These are phyloP conservation scores for Helotiales sp. DNA, from an alignment of 2,329 filamentous ascomycete species.

Conservation along the genomic window DNA sequence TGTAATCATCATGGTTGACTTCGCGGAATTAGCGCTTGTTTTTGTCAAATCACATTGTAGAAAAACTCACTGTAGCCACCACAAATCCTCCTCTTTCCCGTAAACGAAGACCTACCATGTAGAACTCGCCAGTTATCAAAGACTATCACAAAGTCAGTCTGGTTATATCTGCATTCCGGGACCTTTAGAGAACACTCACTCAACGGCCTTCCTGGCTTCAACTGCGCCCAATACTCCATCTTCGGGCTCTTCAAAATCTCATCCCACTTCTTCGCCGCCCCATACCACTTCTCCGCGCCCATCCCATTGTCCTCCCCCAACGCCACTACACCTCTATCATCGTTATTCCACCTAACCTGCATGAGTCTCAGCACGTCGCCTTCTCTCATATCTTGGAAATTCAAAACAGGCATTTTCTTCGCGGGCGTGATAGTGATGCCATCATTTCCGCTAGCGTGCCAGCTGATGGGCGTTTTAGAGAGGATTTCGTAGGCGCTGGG, in stretches of 20 bases:
- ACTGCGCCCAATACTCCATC: slow-evolving; percentile 79
- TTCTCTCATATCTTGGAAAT: slow-evolving; percentile 55
- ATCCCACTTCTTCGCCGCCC: slow-evolving; percentile 76
- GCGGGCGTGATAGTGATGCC: slow-evolving; percentile 81
- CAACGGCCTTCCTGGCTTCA: slow-evolving; percentile 77
- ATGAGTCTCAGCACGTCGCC: slow-evolving; percentile 50
- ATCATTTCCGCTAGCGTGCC: slow-evolving; percentile 86
- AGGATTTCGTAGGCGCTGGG: slow-evolving; percentile 63
- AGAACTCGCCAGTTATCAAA: slow-evolving; percentile 97
- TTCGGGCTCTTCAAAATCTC: slow-evolving; percentile 67
- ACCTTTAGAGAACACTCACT: slow-evolving; percentile 57
- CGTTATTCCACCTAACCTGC: slow-evolving; percentile 91
- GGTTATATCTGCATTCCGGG: not conserved
- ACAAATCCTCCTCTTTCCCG: slow-evolving; percentile 84
- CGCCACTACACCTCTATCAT: slow-evolving; percentile 71
- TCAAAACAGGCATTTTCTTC: slow-evolving; percentile 72
- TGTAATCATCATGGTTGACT: slow-evolving; percentile 83
- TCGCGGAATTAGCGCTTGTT: slow-evolving; percentile 12
- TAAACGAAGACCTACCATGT: slow-evolving; percentile 84
- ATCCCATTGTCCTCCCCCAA: slow-evolving; percentile 11
- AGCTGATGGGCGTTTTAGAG: slow-evolving; percentile 62
- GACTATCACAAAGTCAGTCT: slow-evolving; percentile 53
- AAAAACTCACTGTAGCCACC: slow-evolving; percentile 80
- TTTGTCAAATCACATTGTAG: not conserved
- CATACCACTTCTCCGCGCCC: slow-evolving; percentile 67